These are phyloP conservation scores for Orychophragmus violaceus DNA, from an alignment of 345 rosid species.

Conservation along the genomic window DNA sequence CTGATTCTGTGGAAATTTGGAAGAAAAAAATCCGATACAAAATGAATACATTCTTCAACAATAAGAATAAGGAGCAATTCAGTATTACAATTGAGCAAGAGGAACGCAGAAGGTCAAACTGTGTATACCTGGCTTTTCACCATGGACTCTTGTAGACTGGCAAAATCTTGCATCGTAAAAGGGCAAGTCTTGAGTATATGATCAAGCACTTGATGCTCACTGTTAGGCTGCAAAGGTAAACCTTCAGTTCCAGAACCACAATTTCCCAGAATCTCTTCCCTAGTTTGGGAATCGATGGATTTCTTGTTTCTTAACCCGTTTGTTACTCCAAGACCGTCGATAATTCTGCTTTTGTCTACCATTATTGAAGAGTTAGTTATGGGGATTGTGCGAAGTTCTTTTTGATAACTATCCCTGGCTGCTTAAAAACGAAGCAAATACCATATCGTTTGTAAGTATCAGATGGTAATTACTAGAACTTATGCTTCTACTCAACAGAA, in stretches of 20 bases:
- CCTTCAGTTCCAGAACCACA: conserved; percentile 41
- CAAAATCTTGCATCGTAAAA: conserved; percentile 42
- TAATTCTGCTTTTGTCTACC: conserved; percentile 33
- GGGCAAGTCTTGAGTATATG: conserved; percentile 36
- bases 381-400: conserved; percentile 35
- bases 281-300: conserved; percentile 44
- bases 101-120: background rate
- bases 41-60: background rate
- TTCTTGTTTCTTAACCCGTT: conserved; percentile 42
- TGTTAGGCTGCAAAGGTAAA: conserved; percentile 37
- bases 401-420: conserved; percentile 46
- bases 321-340: conserved; percentile 35
- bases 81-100: background rate
- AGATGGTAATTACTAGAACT: conserved; percentile 2
- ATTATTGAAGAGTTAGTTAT: conserved; percentile 30
- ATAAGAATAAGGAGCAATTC: background rate
- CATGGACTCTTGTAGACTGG: conserved; percentile 35
- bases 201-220: conserved; percentile 42
- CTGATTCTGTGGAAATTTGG: conserved; percentile 25
- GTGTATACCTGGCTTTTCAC: conserved; percentile 53
- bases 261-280: conserved; percentile 57
- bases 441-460: conserved; percentile 2
- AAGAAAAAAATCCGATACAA: background rate
- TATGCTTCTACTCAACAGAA: background rate
- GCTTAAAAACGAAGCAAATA: conserved; percentile 14